Evolutionary conservation across 345 rosid species (phyloP), one percentile per base, ranked within the genome.

Genomic region (Salix viminalis): DNA sequence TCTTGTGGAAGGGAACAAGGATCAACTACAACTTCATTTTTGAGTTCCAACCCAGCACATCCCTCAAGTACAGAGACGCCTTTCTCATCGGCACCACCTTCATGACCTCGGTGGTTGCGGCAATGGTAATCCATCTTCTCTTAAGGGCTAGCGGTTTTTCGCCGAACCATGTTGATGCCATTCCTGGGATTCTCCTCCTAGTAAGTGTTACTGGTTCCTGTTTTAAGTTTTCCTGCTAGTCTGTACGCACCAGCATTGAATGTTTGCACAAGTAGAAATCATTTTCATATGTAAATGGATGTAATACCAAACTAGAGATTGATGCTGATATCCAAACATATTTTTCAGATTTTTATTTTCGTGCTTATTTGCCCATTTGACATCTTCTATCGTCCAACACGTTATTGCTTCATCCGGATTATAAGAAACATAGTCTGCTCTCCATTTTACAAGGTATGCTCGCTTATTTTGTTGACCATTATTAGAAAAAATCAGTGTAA

Each of bases 11-110:
- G 87, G 84, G 56, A 7, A 88, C 90, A 14, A 86, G 99, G 79
- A 89, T 96, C 83, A 96, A 96, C 88, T 86, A 83, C 87, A 87
- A 81, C 72, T 96, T 96, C 84, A 96, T 96, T 14, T 96, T 92
- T 68, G 98, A 93, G 71, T 91, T 96, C 68, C 79, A 87, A 62
- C 90, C 96, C 39, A 89, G 36, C 74, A 93, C 96, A 15, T 86
- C 97, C 61, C 91, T 96, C 62, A 92, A 92, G 76, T 87, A 93
- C 77, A 85, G 97, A 79, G 98, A 96, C 66, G 94, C 97, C 14
- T 93, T 96, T 79, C 87, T 96, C 65, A 81, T 96, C 41, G 89
- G 94, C 84, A 93, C 98, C 74, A 88, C 99, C 79, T 90, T 91
- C 80, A 92, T 96, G 97, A 91, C 96, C 34, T 81, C 96, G 7